Evolutionary conservation across 2,329 filamentous ascomycete genomes (phyloP).

Genomic region (Colletotrichum kahawae): DNA sequence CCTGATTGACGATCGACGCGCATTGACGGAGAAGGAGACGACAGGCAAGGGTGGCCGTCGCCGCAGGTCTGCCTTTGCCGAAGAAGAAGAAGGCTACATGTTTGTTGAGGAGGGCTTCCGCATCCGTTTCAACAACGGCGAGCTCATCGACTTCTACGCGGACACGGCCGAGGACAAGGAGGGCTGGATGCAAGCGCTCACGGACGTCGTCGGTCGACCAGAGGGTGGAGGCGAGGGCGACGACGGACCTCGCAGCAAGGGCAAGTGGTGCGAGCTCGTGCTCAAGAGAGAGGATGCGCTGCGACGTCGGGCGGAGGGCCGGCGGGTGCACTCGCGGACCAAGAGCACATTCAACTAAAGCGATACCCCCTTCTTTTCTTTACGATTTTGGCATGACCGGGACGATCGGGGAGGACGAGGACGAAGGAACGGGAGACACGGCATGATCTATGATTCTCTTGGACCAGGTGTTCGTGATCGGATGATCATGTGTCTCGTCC

Average conservation of each 20-base stretch:
- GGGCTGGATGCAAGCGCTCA: conserved; percentile 89
- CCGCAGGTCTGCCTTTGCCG: conserved; percentile 92
- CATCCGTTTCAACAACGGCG: conserved; percentile 96
- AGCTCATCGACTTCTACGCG: conserved; percentile 98
- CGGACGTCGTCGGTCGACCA: conserved; percentile 69
- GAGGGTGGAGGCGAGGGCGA: conserved; percentile 53
- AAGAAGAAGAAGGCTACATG: conserved; percentile 99
- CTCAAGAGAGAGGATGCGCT: conserved; percentile 67
- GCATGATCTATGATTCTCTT: conserved; percentile 24
- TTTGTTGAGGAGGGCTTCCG: conserved; percentile 99
- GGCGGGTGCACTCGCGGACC: conserved; percentile 58
- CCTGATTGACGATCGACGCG: conserved; percentile 88
- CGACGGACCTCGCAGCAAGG: conserved; percentile 46
- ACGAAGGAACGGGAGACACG: conserved; percentile 18
- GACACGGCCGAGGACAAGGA: conserved; percentile 89
- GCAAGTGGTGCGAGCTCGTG: conserved; percentile 72
- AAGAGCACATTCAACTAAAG: conserved; percentile 61
- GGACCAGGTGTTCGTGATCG: conserved; percentile 23
- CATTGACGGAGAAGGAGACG: conserved; percentile 85
- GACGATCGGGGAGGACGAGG: conserved; percentile 6
- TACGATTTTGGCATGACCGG: conserved; percentile 17
- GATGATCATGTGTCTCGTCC: conserved; percentile 21
- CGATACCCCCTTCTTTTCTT: conserved; percentile 14
- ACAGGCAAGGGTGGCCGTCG: conserved; percentile 78
- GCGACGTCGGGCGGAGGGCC: conserved; percentile 58